These are phyloP conservation scores for Emydomyces testavorans DNA, from an alignment of 2,329 filamentous ascomycete species.

Conservation along the genomic window DNA sequence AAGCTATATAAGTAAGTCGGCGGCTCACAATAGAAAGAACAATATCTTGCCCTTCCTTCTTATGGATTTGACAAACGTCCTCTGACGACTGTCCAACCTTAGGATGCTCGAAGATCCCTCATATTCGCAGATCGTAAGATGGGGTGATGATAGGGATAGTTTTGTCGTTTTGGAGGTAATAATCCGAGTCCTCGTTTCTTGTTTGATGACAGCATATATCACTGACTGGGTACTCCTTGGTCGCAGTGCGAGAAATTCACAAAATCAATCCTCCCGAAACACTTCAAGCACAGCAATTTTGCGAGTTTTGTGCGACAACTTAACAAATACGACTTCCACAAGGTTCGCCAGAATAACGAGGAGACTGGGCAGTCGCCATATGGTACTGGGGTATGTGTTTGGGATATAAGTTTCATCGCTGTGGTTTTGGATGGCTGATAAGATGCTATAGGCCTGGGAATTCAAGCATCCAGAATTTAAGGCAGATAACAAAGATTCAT, in stretches of 20 bases:
- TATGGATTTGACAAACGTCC: not conserved
- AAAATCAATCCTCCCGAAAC: slow-evolving; percentile 89
- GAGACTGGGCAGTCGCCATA: slow-evolving; percentile 73
- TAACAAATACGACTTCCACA: slow-evolving; percentile 98
- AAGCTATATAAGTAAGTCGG: slow-evolving; percentile 86
- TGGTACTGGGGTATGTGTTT: slow-evolving; percentile 55
- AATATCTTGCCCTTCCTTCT: not conserved
- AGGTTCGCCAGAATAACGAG: slow-evolving; percentile 83
- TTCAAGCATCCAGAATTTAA: slow-evolving; percentile 97
- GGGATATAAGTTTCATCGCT: not conserved
- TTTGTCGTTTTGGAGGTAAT: slow-evolving; percentile 92
- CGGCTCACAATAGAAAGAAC: not conserved
- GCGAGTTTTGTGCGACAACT: slow-evolving; percentile 90
- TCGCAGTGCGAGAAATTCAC: slow-evolving; percentile 92
- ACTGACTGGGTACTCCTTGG: not conserved
- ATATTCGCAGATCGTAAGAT: slow-evolving; percentile 84
- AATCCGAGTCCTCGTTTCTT: not conserved
- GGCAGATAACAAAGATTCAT: slow-evolving; percentile 85
- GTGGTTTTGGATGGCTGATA: not conserved
- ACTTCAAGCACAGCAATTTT: slow-evolving; percentile 99
- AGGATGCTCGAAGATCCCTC: slow-evolving; percentile 95
- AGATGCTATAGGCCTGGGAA: slow-evolving; percentile 61
- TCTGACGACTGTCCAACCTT: slow-evolving; percentile 15
- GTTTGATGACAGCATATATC: not conserved
- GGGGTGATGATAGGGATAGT: slow-evolving; percentile 88